Base-by-base conservation (phyloP, 495 filamentous ascomycete species). In the Podospora comata region DNA sequence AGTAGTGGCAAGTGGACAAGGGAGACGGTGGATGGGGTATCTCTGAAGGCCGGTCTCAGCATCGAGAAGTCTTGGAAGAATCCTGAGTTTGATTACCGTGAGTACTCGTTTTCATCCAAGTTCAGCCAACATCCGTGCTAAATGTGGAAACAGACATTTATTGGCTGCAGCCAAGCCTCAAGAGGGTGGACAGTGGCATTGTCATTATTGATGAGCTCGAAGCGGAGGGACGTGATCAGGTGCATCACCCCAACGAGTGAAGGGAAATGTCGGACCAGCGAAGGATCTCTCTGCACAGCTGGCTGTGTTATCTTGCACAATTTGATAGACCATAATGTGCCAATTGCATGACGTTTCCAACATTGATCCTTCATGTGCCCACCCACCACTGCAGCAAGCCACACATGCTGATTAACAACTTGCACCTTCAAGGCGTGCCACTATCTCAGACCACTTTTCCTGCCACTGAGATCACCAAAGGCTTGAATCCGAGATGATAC, bases 1-100 rank as follows among this genome's bases (percentile, higher is more conserved):
- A 58, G 62, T 3, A 71, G 66, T 32, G 69, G 69, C 9, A 71
- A 71, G 62, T 71, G 69, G 69, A 48, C 69, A 3, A 44, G 39
- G 62, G 28, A 28, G 4, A 66, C 67, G 16, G 19, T 71, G 3
- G 18, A 7, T 16, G 11, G 1, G 2, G 59, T 71, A 11, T 44
- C 32, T 16, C 28, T 58, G 32, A 19, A 28, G 34, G 26, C 66
- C 19, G 69, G 69, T 16, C 62, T 71, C 19, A 18, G 53, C 18
- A 23, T 71, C 15, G 26, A 32, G 19, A 61, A 39, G 28, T 61
- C 18, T 16, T 68, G 69, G 69, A 34, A 57, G 20, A 48, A 63
- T 19, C 20, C 44, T 7, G 69, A 65, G 57, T 23, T 68, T 44
- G 57, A 71, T 18, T 71, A 71, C 59, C 32, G 69, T 68, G 23